A percentile compares a stretch with the other conserved stretches of the same genome.
Evolutionary conservation across 2,329 filamentous ascomycete genomes (phyloP).

Genomic region (Emergomyces pasteurianus): DNA sequence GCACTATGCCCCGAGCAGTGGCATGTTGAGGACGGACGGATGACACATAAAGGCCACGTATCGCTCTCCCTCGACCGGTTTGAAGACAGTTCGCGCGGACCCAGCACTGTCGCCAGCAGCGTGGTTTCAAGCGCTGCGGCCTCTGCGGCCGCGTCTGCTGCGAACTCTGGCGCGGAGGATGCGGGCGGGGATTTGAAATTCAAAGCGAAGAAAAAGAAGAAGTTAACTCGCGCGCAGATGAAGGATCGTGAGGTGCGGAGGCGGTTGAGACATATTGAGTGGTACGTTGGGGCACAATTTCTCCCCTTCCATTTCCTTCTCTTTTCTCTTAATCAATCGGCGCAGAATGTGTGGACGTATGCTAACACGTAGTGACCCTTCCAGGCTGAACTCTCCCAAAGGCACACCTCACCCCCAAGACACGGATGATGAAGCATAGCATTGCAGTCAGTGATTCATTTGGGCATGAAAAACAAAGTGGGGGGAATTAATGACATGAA

Average conservation of each 20-base stretch:
- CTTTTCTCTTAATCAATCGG: not conserved
- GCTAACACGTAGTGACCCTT: conserved; percentile 13
- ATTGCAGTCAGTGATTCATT: not conserved
- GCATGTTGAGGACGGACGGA: conserved; percentile 78
- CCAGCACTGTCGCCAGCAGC: conserved; percentile 46
- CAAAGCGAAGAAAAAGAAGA: conserved; percentile 86
- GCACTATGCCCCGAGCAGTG: conserved; percentile 93
- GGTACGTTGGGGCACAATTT: conserved; percentile 36
- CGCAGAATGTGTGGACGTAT: conserved; percentile 8
- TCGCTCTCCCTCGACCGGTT: conserved; percentile 71
- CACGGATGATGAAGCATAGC: conserved; percentile 58
- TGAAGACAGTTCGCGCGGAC: conserved; percentile 59
- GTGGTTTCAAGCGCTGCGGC: conserved; percentile 47
- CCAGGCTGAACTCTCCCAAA: conserved; percentile 76
- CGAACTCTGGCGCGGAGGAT: conserved; percentile 76
- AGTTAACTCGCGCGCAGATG: conserved; percentile 91
- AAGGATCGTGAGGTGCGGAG: conserved; percentile 88
- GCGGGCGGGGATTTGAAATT: conserved; percentile 66
- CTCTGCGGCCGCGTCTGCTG: conserved; percentile 50
- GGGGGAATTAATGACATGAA: not conserved
- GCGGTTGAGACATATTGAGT: conserved; percentile 68
- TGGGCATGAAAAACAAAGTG: not conserved
- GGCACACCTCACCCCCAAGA: conserved; percentile 66
- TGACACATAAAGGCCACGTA: conserved; percentile 69
- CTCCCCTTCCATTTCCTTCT: not conserved